Evolutionary conservation across 768 basidiomycete species (phyloP), one percentile per base, ranked within the genome.

Genomic region (Mycena rosella): DNA sequence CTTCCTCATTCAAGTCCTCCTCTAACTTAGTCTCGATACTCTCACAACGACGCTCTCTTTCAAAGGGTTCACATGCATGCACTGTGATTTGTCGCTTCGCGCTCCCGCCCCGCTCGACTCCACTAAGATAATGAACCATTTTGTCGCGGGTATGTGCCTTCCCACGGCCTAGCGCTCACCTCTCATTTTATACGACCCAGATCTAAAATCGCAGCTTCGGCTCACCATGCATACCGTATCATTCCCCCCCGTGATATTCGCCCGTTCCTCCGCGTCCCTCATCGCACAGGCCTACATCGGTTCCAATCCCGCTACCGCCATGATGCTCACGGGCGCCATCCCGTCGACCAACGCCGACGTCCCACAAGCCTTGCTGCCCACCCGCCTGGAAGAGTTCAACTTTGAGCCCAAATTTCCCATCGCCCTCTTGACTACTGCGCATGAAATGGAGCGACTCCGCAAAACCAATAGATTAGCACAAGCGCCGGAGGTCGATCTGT

Each of bases 221-320:
- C 74, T 81, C 10, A 78, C 84, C 18, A 77, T 47, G 22, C 54
- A 51, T 15, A 36, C 74, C 6, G 82, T 84, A 42, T 84, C 88
- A 11, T 89, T 89, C 67, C 86, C 89, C 0, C 89, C 89, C 1
- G 82, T 90, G 32, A 79, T 91, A 40, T 78, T 89, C 67, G 84
- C 88, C 2, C 82, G 83, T 27, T 81, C 81, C 8, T 70, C 79
- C 5, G 81, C 83, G 13, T 83, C 88, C 60, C 79, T 91, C 38
- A 83, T 93, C 59, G 85, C 88, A 10, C 89, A 93, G 74, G 82
- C 86, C 24, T 93, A 90, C 75, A 86, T 93, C 67, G 91, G 88
- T 2, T 90, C 89, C 24, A 78, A 91, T 71, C 89, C 91, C 2
- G 88, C 88, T 8, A 80, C 83, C 6, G 91, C 85, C 0, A 79